These are phyloP conservation scores for Phaeoacremonium minimum DNA, from an alignment of 2,329 filamentous ascomycete species.

Conservation along the genomic window DNA sequence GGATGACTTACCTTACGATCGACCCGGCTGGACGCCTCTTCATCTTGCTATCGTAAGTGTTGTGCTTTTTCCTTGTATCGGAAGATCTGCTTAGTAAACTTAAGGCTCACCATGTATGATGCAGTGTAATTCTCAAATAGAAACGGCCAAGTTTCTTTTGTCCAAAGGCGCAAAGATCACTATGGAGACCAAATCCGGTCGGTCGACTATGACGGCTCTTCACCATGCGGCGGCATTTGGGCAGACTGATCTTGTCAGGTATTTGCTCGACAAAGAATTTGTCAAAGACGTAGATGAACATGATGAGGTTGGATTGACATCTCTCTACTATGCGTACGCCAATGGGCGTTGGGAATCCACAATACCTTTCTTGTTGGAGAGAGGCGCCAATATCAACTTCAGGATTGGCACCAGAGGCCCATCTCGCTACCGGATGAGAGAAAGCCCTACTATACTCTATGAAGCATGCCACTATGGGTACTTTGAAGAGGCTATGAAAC, in stretches of 20 bases:
- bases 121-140: conserved; percentile 14
- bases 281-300: conserved; percentile 13
- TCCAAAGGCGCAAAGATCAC: conserved; percentile 12
- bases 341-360: conserved; percentile 16
- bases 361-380: conserved; percentile 15
- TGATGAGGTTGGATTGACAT: conserved; percentile 15
- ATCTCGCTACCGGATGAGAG: background rate
- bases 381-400: conserved; percentile 17
- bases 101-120: too few species aligned
- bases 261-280: conserved; percentile 13
- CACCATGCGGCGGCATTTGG: conserved; percentile 19
- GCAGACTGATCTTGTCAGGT: conserved; percentile 11
- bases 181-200: conserved; percentile 11
- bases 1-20: too few species aligned
- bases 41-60: conserved; percentile 21
- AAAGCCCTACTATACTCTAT: conserved; percentile 1
- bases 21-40: conserved; percentile 14
- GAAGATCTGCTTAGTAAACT: too few species aligned
- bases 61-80: too few species aligned
- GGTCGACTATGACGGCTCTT: conserved; percentile 14
- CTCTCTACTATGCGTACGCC: conserved; percentile 20
- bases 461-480: conserved; percentile 2
- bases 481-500: conserved; percentile 3
- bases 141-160: conserved; percentile 17
- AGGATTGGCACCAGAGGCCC: background rate